A percentile compares a stretch with the other conserved stretches of the same genome.
Conservation (phyloP, 2,329 filamentous ascomycete species). For the Scedosporium dehoogii region DNA sequence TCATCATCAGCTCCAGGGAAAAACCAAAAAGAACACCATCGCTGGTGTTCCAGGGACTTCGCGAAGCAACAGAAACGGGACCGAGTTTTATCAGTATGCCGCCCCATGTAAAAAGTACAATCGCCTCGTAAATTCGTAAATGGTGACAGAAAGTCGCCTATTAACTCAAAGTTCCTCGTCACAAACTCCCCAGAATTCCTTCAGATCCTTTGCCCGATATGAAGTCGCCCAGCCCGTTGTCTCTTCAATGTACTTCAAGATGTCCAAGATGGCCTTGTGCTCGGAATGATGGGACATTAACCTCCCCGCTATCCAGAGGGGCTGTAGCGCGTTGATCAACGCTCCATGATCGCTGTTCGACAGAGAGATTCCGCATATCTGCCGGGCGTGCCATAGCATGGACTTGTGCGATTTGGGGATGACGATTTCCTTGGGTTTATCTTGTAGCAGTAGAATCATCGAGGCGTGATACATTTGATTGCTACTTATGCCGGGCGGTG, state of each 20-base stretch:
- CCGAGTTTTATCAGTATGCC: too few relatives aligned
- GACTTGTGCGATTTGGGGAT: constrained; percentile 26
- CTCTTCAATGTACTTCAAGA: constrained; percentile 37
- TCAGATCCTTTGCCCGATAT: constrained; percentile 42
- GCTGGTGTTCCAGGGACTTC: too few relatives aligned
- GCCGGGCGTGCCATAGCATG: constrained; percentile 41
- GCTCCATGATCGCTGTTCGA: constrained; percentile 42
- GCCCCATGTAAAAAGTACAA: too few relatives aligned
- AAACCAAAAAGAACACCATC: too few relatives aligned
- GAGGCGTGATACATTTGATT: constrained; percentile 46
- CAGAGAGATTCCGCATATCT: constrained; percentile 41
- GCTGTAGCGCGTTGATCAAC: constrained; percentile 44
- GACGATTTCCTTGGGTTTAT: constrained; percentile 28
- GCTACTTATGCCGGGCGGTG: constrained; percentile 40
- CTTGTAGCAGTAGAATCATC: constrained; percentile 39
- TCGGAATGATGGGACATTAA: constrained; percentile 37
- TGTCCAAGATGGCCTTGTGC: constrained; percentile 30
- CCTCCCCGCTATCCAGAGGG: constrained; percentile 42
- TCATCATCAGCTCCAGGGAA: too few relatives aligned
- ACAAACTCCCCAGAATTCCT: constrained; percentile 36
- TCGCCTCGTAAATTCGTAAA: too few relatives aligned
- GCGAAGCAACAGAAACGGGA: too few relatives aligned
- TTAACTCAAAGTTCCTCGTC: too few relatives aligned
- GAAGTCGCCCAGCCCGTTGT: constrained; percentile 43
- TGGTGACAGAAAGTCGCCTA: too few relatives aligned